Evolutionary conservation across 345 rosid species (phyloP).

Genomic region (Camelina laxa): DNA sequence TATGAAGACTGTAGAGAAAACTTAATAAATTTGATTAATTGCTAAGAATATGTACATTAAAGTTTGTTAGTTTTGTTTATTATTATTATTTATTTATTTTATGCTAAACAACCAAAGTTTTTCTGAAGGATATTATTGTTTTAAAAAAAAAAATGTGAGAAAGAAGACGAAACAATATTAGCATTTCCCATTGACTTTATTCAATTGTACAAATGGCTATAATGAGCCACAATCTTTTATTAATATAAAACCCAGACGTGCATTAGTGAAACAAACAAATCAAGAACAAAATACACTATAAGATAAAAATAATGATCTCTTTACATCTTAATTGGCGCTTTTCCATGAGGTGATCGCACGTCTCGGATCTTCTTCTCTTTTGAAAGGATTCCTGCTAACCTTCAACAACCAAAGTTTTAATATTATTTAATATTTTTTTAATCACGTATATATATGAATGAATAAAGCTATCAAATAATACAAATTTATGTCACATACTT

Average conservation of each 20-base stretch:
- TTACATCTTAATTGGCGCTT: neutral
- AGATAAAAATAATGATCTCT: neutral
- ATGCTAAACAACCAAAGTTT: no score
- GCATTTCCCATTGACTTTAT: no score
- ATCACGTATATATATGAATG: neutral
- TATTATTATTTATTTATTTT: no score
- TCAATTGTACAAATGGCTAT: no score
- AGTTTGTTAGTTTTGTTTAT: no score
- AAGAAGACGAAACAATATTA: no score
- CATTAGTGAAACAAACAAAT: neutral
- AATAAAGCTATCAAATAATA: neutral
- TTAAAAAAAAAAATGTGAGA: no score
- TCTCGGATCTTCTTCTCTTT: conserved; percentile 6
- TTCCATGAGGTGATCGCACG: neutral
- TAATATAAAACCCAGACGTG: neutral
- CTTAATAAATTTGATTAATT: no score
- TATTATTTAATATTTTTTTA: neutral
- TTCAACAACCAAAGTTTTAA: neutral
- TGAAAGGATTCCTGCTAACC: conserved; percentile 12
- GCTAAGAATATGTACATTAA: no score
- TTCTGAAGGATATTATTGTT: no score
- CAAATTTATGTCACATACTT: conserved; percentile 29
- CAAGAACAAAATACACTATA: neutral
- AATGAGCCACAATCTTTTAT: no score
- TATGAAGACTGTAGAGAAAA: no score